Percentiles rank a stretch among this genome's conserved stretches.
These are phyloP conservation scores for Aspergillus incahuasiensis DNA, from an alignment of 495 filamentous ascomycete genomes.

Conservation along the genomic window DNA sequence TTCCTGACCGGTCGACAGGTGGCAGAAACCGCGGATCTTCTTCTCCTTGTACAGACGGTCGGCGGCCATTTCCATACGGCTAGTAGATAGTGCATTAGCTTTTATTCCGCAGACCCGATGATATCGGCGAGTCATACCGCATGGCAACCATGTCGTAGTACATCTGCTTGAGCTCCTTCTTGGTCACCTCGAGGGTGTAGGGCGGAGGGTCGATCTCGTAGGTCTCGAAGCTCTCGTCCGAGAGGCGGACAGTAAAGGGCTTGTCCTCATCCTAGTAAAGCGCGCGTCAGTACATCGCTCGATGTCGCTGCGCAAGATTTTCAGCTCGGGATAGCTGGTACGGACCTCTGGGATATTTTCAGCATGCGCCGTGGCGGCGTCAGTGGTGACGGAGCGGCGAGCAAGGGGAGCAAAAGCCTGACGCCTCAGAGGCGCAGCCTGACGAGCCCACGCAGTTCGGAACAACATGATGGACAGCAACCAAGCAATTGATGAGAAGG, in stretches of 20 bases:
- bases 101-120: neutral
- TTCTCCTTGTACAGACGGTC: conserved; percentile 99
- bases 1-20: conserved; percentile 96
- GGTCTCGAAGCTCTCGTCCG: conserved; percentile 97
- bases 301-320: neutral
- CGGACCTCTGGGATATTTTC: conserved; percentile 63
- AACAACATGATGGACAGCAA: conserved; percentile 40
- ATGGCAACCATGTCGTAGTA: conserved; percentile 95
- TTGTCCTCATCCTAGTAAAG: conserved; percentile 78
- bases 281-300: conserved; percentile 23
- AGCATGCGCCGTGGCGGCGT: conserved; percentile 86
- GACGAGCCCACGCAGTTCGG: conserved; percentile 39
- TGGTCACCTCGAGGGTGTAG: conserved; percentile 87
- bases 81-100: conserved; percentile 29
- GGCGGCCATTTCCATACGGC: conserved; percentile 99
- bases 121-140: conserved; percentile 55
- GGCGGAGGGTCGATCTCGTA: conserved; percentile 96
- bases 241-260: conserved; percentile 86
- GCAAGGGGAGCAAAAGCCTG: conserved; percentile 50
- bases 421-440: conserved; percentile 50
- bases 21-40: conserved; percentile 99
- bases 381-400: conserved; percentile 81
- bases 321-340: conserved; percentile 30
- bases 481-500: conserved; percentile 24
- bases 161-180: conserved; percentile 97